A percentile compares a stretch with the other conserved stretches of the same genome.
Conservation (phyloP, 768 basidiomycete species). For the Asterophora parasitica region DNA sequence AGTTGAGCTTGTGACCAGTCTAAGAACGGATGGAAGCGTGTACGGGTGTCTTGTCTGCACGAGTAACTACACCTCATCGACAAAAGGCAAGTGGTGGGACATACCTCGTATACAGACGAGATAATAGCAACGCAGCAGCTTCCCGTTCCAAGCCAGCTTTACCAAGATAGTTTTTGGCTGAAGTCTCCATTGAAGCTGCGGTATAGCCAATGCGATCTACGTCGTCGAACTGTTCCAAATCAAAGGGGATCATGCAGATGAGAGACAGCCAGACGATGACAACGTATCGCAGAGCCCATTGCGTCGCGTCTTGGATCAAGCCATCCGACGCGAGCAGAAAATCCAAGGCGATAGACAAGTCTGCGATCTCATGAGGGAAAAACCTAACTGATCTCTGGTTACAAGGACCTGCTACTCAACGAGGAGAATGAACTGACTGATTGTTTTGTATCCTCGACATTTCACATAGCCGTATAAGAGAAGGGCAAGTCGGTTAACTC, state of each 20-base stretch:
- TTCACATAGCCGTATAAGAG: constrained; percentile 82
- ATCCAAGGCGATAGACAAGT: constrained; percentile 69
- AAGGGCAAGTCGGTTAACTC: constrained; percentile 48
- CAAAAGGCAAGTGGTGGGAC: constrained; percentile 16
- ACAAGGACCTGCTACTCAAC: constrained; percentile 6
- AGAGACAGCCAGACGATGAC: constrained; percentile 91
- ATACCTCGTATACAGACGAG: constrained; percentile 77
- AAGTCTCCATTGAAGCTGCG: constrained; percentile 47
- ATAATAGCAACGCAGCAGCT: constrained; percentile 74
- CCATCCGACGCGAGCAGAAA: constrained; percentile 51
- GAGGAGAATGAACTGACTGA: constrained; percentile 53
- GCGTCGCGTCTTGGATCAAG: constrained; percentile 33
- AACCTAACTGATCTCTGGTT: constrained; percentile 62
- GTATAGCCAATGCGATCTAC: constrained; percentile 46
- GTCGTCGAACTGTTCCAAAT: constrained; percentile 81
- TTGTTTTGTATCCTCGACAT: constrained; percentile 85
- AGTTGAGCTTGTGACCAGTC: constrained; percentile 39
- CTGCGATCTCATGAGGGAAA: constrained; percentile 88
- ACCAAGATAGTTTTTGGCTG: constrained; percentile 53
- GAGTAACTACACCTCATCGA: constrained; percentile 1
- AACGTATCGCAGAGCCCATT: constrained; percentile 83
- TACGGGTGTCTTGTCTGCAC: constrained; percentile 53
- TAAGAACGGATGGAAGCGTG: constrained; percentile 49
- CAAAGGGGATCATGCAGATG: constrained; percentile 91
- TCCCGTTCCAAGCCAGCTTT: constrained; percentile 83